Evolutionary conservation across 176 grass and related monocot species (phyloP).

Genomic region (bread wheat (Triticum aestivum)): IWGSC_CS_RefSeq_v2.1 NC_057800.1:94530065-94530564

Average conservation of each 20-base stretch:
- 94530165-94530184: background rate
- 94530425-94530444: too few species aligned
- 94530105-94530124: background rate
- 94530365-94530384: constrained; percentile 42
- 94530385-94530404: background rate
- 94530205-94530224: background rate
- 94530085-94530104: too few species aligned
- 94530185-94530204: too few species aligned
- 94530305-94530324: constrained; percentile 23
- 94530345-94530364: constrained; percentile 37
- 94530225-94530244: constrained; percentile 15
- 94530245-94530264: constrained; percentile 43
- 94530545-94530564: constrained; percentile 32
- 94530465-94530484: too few species aligned
- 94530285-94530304: constrained; percentile 34
- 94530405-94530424: too few species aligned
- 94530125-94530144: background rate
- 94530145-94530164: background rate
- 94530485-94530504: too few species aligned
- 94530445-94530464: too few species aligned
- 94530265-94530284: constrained; percentile 1
- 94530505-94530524: background rate
- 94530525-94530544: constrained; percentile 36
- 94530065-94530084: too few species aligned
- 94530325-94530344: background rate